Evolutionary conservation across 331 rosid genomes (phyloP).

Genomic region (Malus hybrid): DNA sequence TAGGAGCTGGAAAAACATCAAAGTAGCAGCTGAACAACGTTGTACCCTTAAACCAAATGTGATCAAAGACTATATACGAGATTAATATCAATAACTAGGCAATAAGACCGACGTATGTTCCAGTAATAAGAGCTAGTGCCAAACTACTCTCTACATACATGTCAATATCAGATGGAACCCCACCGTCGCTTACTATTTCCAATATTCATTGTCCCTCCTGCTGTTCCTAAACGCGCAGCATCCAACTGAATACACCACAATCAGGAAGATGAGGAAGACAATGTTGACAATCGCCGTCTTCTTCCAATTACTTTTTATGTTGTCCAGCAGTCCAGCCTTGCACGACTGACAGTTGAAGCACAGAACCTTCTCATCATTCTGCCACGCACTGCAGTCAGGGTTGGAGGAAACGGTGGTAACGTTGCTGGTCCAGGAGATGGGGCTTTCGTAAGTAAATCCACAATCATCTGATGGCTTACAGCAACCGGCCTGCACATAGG

Average conservation of each 20-base stretch:
- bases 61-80: not conserved
- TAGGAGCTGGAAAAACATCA: not conserved
- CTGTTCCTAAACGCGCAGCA: constrained; percentile 92
- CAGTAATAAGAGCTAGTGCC: constrained; percentile 7
- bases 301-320: constrained; percentile 68
- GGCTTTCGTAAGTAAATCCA: constrained; percentile 29
- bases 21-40: not conserved
- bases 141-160: constrained; percentile 20
- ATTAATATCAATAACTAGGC: not conserved
- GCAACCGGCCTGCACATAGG: constrained; percentile 69
- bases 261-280: constrained; percentile 61
- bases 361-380: constrained; percentile 28
- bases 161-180: constrained; percentile 5
- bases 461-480: constrained; percentile 77
- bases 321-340: constrained; percentile 86
- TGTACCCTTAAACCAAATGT: no score
- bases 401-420: not conserved
- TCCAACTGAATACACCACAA: constrained; percentile 67
- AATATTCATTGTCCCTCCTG: constrained; percentile 46
- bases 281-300: constrained; percentile 66
- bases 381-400: constrained; percentile 64
- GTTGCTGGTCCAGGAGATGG: constrained; percentile 45
- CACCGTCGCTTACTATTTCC: constrained; percentile 33
- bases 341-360: constrained; percentile 89
- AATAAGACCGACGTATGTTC: not conserved